Evolutionary conservation across 23 red algal species (phyloP), one percentile per base, ranked within the genome.

Genomic region (Gracilaria domingensis): DNA sequence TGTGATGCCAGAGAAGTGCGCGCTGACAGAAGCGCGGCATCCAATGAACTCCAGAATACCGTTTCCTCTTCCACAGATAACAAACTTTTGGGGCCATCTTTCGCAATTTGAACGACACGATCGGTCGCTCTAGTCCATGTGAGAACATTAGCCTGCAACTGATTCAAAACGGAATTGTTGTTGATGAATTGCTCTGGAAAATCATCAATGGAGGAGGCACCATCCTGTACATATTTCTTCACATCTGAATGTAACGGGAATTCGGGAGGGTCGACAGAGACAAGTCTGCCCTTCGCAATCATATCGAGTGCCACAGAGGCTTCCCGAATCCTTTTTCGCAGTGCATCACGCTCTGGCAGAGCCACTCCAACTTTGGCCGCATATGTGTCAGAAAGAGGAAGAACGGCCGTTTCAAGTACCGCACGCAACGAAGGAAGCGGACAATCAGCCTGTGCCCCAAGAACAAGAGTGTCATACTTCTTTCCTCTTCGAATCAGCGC

Each of bases 1-100:
- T 59, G 23, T 18, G 79, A 74, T 61, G 78, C 37, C 29, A 92
- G 20, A 28, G 54, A 34, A 0, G 66, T 66, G 21, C 84, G 79
- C 1, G 79, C 89, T 26, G 77, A 75, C 32, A 44, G 32, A 29
- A 92, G 69, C 8, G 89, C 89, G 17, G 89, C 79, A 64, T 92
- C 89, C 32, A 92, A 64, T 18, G 89, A 92, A 51, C 78, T 92
- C 89, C 89, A 92, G 54, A 92, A 92, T n/a, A 92, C 79, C n/a
- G 78, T 83, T 78, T 92, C 89, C 35, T 92, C 89, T 44, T 92
- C 89, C 6, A 79, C 79, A 56, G 89, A 61, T 69, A 92, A 57
- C 20, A 84, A 30, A 37, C 32, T 75, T 25, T 37, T 78, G 7
- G 89, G 77, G 1, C 79, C 79, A 24, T 73, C 64, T 40, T 60